Base-by-base conservation (phyloP, 202 grass and related monocot genomes). In the Elaeis oleifera region DNA sequence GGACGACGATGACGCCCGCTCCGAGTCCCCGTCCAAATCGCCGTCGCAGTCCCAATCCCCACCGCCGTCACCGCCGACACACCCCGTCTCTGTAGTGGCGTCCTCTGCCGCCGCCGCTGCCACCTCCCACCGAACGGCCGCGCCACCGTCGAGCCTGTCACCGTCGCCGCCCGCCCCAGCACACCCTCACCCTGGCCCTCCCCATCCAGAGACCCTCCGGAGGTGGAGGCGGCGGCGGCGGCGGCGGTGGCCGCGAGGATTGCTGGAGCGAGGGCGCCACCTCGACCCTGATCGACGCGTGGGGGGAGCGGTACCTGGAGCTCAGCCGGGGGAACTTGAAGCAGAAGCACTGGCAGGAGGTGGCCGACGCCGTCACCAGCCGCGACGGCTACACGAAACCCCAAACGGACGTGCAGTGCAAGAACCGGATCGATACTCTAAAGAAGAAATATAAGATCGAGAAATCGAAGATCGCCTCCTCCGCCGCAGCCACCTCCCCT, bases 261-360 rank as follows among this genome's bases (percentile, higher is more conserved):
- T 99, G 94, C 82, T 99, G 94, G 94, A 99, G 94, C 88, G 94
- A 99, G 70, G 94, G 94, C 68, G 94, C 92, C 82, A 99, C 88
- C 32, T 79, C 80, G 6, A 85, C 88, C 54, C 74, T 99, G 58
- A 88, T 99, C 1, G 59, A 65, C 57, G 85, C 94, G 21, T 99
- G 94, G 94, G 94, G 94, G 29, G 87, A 73, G 62, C 79, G 88
- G 48, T 99, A 87, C 72, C 50, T 94, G 44, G 94, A 94, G 49
- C 85, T 99, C 61, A 99, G 92, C 73, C 82, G 94, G 23, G 94
- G 94, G 16, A 99, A 91, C 72, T 88, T 99, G 58, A 82, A 88
- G 36, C 94, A 99, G 84, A 99, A 99, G 77, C 94, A 99, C 78
- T 99, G 94, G 94, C 80, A 92, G 82, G 94, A 99, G 82, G 94